A percentile compares a stretch with the other conserved stretches of the same genome.
These are phyloP conservation scores for Chamaecrista fasciculata DNA, from an alignment of 306 rosid species.

Conservation along the genomic window DNA sequence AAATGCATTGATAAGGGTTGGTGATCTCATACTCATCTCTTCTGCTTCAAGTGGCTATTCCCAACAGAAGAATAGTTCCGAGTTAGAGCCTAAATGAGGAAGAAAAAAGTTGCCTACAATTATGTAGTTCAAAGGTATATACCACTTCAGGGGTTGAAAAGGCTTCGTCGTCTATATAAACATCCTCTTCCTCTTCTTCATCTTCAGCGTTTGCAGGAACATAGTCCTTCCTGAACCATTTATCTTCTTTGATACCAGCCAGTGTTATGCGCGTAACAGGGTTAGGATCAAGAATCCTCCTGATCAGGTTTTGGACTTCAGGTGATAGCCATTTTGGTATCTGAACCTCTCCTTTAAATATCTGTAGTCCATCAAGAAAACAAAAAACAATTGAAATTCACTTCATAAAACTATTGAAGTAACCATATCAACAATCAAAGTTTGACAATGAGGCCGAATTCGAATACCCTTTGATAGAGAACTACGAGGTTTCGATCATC, in stretches of 20 bases:
- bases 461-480: constrained; percentile 79
- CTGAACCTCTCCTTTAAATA: constrained; percentile 62
- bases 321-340: constrained; percentile 72
- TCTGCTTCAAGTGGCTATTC: constrained; percentile 51
- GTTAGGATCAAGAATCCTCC: constrained; percentile 74
- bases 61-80: constrained; percentile 15
- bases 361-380: constrained; percentile 37
- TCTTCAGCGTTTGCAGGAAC: constrained; percentile 51
- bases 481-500: constrained; percentile 87
- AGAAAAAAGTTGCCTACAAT: neutral
- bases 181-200: constrained; percentile 65
- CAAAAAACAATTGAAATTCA: neutral
- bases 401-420: constrained; percentile 4
- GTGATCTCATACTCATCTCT: constrained; percentile 42
- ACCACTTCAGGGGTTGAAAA: constrained; percentile 55
- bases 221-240: constrained; percentile 72
- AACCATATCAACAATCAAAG: neutral
- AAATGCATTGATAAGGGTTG: constrained; percentile 75
- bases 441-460: neutral
- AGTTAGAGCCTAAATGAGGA: neutral
- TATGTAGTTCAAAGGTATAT: neutral
- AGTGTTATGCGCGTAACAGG: constrained; percentile 63
- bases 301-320: constrained; percentile 60
- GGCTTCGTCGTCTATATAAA: constrained; percentile 45
- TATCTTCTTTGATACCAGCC: constrained; percentile 62